These are phyloP conservation scores for Boeremia exigua DNA, from an alignment of 2,329 filamentous ascomycete genomes.

Conservation along the genomic window DNA sequence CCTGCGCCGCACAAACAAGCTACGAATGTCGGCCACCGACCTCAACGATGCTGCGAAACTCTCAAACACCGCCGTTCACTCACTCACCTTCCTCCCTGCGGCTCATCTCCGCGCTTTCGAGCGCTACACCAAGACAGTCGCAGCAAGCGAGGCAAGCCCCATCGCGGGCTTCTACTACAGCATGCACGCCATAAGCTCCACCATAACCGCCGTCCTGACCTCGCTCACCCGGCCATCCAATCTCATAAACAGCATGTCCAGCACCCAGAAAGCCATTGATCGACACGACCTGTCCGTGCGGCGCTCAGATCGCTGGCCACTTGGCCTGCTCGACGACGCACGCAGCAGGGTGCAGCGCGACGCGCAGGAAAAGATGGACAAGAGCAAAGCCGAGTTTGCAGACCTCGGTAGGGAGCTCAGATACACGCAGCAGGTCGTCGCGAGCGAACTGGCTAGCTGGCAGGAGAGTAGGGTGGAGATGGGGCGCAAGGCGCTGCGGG, in stretches of 20 bases:
- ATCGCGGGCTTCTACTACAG: conserved; percentile 74
- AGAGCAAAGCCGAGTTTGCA: conserved; percentile 72
- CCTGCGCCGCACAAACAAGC: conserved; percentile 76
- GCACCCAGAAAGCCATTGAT: conserved; percentile 76
- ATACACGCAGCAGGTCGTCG: conserved; percentile 93
- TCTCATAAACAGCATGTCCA: conserved; percentile 77
- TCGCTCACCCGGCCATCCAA: conserved; percentile 80
- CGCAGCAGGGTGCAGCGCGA: conserved; percentile 82
- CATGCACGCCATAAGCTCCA: conserved; percentile 80
- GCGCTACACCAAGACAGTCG: conserved; percentile 70
- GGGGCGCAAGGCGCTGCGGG: conserved; percentile 74
- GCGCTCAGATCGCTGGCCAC: conserved; percentile 78
- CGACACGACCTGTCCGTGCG: conserved; percentile 77
- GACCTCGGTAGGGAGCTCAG: conserved; percentile 80
- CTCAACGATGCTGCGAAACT: conserved; percentile 68
- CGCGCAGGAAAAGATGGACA: conserved; percentile 77
- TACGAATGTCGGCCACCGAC: conserved; percentile 71
- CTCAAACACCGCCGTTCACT: conserved; percentile 60
- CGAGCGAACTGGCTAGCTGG: conserved; percentile 90
- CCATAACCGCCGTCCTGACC: conserved; percentile 79
- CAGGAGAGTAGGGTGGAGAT: conserved; percentile 84
- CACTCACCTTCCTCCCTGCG: conserved; percentile 70
- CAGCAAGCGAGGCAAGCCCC: conserved; percentile 74
- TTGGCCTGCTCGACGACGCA: conserved; percentile 85
- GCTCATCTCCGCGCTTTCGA: conserved; percentile 74